phyloP scores from a whole-genome alignment of 257 asterid species.

The Ligustrum vulgare region DNA sequence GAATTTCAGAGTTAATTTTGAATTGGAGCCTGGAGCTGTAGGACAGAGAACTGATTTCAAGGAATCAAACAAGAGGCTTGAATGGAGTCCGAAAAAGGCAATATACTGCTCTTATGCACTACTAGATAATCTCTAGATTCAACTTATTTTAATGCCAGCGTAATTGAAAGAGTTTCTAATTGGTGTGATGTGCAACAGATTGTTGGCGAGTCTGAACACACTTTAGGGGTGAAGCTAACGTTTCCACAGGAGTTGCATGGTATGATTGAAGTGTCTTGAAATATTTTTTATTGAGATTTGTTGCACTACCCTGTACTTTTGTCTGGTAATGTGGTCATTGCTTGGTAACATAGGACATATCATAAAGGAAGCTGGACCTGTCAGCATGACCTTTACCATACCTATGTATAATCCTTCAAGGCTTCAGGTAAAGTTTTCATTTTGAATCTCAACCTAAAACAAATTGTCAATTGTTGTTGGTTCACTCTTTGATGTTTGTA shows the following conservation, averaged over 20 bases:
- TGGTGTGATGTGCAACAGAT: constrained; percentile 44
- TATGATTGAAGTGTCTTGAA: constrained; percentile 29
- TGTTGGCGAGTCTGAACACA: constrained; percentile 92
- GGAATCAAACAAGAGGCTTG: constrained; percentile 81
- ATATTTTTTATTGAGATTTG: constrained; percentile 1
- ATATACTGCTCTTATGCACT: constrained; percentile 27
- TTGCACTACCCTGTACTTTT: constrained; percentile 6
- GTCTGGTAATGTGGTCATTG: constrained; percentile 10
- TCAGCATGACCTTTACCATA: constrained; percentile 94
- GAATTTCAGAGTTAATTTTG: constrained; percentile 80
- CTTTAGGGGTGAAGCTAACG: constrained; percentile 88
- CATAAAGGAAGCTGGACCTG: constrained; percentile 99
- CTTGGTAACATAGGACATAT: constrained; percentile 65
- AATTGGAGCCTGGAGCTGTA: constrained; percentile 84
- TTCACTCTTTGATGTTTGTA: too few relatives aligned
- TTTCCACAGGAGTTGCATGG: constrained; percentile 96
- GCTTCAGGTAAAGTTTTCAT: constrained; percentile 68
- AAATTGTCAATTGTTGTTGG: background rate
- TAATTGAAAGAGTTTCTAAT: background rate
- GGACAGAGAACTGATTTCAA: constrained; percentile 96
- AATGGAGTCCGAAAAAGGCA: constrained; percentile 96
- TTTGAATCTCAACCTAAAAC: background rate
- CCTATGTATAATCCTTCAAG: constrained; percentile 98
- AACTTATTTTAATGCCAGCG: background rate
- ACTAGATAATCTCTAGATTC: constrained; percentile 12